These are phyloP conservation scores for Antitrichia curtipendula DNA, from an alignment of 225 moss, liverwort and hornwort species.

Conservation along the genomic window DNA sequence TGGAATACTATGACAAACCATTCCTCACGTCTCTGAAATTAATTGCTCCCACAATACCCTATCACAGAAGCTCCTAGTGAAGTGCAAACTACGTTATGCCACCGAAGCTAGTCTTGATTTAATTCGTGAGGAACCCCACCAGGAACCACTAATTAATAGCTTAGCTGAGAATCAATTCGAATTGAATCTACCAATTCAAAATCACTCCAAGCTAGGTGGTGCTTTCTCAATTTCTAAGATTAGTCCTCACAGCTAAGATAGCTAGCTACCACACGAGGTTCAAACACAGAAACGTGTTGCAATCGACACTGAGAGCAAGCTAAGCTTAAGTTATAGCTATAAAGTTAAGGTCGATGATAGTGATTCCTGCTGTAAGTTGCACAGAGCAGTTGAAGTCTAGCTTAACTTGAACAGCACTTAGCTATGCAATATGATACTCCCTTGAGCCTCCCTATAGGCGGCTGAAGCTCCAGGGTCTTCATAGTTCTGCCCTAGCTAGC, in stretches of 20 bases:
- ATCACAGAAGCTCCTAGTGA: neutral
- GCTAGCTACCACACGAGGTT: neutral
- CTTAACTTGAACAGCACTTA: neutral
- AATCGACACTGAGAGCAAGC: neutral
- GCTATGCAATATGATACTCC: neutral
- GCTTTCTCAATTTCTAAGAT: neutral
- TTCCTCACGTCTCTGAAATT: neutral
- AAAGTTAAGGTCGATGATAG: neutral
- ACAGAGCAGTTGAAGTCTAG: neutral
- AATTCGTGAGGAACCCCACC: neutral
- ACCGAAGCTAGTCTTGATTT: neutral
- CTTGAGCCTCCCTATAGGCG: neutral
- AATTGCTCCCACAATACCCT: neutral
- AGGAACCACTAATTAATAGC: neutral
- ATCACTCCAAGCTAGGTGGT: neutral
- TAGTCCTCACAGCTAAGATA: neutral
- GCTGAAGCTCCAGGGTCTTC: neutral
- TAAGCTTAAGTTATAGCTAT: neutral
- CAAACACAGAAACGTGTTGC: neutral
- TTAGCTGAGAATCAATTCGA: neutral
- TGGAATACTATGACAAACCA: neutral
- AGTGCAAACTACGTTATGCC: neutral
- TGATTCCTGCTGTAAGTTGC: neutral
- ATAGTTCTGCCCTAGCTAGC: neutral
- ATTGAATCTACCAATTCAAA: neutral